Conservation (phyloP, 768 basidiomycete species). For the Boletus reticulatus region DNA sequence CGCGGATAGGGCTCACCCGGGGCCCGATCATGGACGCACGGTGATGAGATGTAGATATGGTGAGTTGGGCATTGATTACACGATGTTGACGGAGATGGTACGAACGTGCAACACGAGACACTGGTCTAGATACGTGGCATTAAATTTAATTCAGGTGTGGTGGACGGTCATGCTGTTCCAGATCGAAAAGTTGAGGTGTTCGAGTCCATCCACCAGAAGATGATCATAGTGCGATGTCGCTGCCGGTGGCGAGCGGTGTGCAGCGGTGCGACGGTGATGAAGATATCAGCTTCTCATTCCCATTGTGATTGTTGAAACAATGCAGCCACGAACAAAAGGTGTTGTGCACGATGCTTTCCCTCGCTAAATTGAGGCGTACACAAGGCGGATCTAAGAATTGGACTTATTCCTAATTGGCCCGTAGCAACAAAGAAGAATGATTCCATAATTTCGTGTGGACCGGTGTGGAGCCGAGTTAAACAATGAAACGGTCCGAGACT, state of each 20-base stretch:
- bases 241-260: neutral
- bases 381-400: neutral
- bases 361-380: too few relatives aligned
- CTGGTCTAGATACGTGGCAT: neutral
- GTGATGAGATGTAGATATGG: constrained; percentile 1
- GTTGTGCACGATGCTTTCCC: too few relatives aligned
- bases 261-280: constrained; percentile 13
- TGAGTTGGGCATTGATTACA: constrained; percentile 1
- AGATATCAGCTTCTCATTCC: neutral
- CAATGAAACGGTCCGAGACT: constrained; percentile 4
- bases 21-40: constrained; percentile 18
- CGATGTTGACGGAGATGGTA: neutral
- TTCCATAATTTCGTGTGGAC: neutral
- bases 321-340: neutral
- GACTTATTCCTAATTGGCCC: constrained; percentile 7
- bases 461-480: neutral
- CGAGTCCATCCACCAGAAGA: neutral
- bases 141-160: neutral
- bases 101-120: constrained; percentile 2
- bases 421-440: neutral
- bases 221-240: too few relatives aligned
- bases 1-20: constrained; percentile 73
- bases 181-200: neutral
- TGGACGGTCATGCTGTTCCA: too few relatives aligned
- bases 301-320: too few relatives aligned